Evolutionary conservation across 208 protist species (phyloP), one percentile per base, ranked within the genome.

Genomic region (Cochliopodium minus): DNA sequence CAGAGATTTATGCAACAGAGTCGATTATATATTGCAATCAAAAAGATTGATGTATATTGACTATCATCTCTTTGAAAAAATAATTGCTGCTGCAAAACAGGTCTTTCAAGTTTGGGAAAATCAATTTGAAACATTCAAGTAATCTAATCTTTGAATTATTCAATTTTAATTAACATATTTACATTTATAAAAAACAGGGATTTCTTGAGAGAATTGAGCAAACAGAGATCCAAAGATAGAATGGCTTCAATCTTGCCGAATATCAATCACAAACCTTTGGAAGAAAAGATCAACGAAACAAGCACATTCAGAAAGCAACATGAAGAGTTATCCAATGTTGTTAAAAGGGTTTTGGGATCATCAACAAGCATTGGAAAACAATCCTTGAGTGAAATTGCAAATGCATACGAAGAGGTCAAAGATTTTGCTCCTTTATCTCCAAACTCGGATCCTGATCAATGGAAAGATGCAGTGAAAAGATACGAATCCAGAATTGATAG

Each of bases 261-360:
- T n/a, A n/a, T n/a, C n/a, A n/a, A n/a, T n/a, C 64, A 72, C 47
- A n/a, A 47, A 25, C 51, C 28, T 43, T 56, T 83, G 3, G 35
- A 74, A 22, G 61, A n/a, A n/a, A n/a, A n/a, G n/a, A n/a, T n/a
- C n/a, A n/a, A n/a, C n/a, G n/a, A n/a, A n/a, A n/a, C n/a, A n/a
- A n/a, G n/a, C n/a, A n/a, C n/a, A n/a, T n/a, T 86, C 59, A 53
- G 81, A 28, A 45, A 65, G 34, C 71, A 76, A 61, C 79, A 87
- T 57, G 57, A 80, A 29, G 62, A 85, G 43, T 56, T 87, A n/a
- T 52, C 54, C 15, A 43, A 33, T 25, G 77, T 86, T 0, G 53
- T 87, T 36, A 39, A 28, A 1, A 52, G 58, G 9, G 70, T 83
- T 7, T 42, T 86, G 36, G 59, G 59, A n/a, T 15, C 6, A 25